Evolutionary conservation across 2,329 filamentous ascomycete genomes (phyloP), one percentile per base, ranked within the genome.

Genomic region (Albifimbria verrucaria): DNA sequence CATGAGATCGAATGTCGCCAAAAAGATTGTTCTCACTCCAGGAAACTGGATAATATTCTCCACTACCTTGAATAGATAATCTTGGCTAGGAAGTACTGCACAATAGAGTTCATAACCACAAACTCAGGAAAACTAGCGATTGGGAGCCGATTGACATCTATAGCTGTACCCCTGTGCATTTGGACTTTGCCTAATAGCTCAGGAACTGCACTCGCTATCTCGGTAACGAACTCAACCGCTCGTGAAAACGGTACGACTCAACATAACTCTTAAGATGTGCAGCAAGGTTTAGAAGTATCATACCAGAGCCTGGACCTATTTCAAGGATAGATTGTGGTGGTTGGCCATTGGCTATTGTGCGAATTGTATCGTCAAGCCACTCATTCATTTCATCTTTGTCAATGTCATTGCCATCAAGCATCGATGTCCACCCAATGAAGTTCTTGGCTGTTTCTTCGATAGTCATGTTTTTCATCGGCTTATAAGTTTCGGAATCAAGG

Each of bases 291-390:
- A 60, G 57, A 2, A 59, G 36, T n/a, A 60, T 56, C 56, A 59
- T 60, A 12, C 58, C 58, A 9, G 55, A 39, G n/a, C 58, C 58
- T 12, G 56, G 51, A 4, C 58, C 58, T 21, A 60, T 39, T 28
- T 60, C 58, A 11, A 60, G 47, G 7, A 57, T 48, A 22, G 39
- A 18, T 24, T 25, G 48, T 9, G 50, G 26, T 11, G 20, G 25
- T 12, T 11, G 24, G 26, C 50, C 52, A 17, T 51, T 48, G 4
- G 22, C 46, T 5, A 57, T 46, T 7, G 51, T 21, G 6, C 36
- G 15, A 12, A 57, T 55, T 18, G 55, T 59, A 12, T 60, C 58
- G 24, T 59, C 57, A 17, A 60, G 58, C 58, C 57, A 60, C 23
- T 59, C 58, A 11, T 59, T 49, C 58, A 60, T 60, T 26, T 59